These are phyloP conservation scores for Chytriomyces confervae DNA, from an alignment of 192 early-diverging fungal genomes.

Conservation along the genomic window DNA sequence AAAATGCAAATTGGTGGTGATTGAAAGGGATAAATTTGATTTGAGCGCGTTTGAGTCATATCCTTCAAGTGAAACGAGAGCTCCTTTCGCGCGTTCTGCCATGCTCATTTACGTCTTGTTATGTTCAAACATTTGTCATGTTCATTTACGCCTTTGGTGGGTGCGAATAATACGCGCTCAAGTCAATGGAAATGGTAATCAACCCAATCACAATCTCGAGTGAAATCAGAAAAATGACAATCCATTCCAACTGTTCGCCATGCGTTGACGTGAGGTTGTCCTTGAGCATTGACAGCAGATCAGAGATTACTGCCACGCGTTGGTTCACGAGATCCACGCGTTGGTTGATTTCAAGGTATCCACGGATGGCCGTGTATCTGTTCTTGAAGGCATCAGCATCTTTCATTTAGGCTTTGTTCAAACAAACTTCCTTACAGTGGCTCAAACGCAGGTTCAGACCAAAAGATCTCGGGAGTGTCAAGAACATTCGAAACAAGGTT, in stretches of 20 bases:
- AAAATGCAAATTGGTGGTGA: too few relatives aligned
- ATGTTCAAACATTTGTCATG: too few relatives aligned
- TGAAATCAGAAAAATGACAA: constrained; percentile 91
- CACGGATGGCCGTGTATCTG: constrained; percentile 73
- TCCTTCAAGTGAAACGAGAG: too few relatives aligned
- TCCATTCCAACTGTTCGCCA: constrained; percentile 97
- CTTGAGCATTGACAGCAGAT: constrained; percentile 94
- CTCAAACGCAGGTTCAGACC: constrained; percentile 76
- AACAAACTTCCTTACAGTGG: constrained; percentile 58
- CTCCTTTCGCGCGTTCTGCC: too few relatives aligned
- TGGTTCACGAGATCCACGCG: constrained; percentile 94
- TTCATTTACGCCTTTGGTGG: neutral
- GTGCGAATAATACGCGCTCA: neutral
- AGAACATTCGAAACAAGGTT: constrained; percentile 85
- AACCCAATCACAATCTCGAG: constrained; percentile 40
- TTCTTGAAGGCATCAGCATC: neutral
- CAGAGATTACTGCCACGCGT: constrained; percentile 84
- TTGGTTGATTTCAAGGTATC: constrained; percentile 72
- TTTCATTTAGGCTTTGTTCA: neutral
- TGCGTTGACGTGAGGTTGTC: constrained; percentile 92
- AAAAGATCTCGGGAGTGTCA: constrained; percentile 72
- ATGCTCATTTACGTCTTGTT: too few relatives aligned
- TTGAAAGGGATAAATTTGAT: too few relatives aligned
- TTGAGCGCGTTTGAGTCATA: too few relatives aligned
- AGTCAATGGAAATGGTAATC: constrained; percentile 28